Conservation (phyloP, 1,284 basidiomycete genomes). For the Papiliotrema fonsecae region DNA sequence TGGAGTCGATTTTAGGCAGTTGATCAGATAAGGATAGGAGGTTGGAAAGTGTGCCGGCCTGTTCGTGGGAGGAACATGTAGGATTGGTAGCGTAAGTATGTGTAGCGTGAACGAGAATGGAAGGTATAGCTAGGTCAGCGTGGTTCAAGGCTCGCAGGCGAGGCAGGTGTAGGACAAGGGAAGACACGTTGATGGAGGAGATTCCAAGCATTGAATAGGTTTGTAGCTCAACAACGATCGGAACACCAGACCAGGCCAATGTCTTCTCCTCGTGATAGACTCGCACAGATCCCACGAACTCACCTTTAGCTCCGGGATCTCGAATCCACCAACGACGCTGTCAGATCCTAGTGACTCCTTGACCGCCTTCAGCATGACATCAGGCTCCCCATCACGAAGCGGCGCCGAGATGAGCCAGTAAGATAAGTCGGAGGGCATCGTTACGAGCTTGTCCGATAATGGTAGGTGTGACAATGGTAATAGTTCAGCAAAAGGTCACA, state of each 20-base stretch:
- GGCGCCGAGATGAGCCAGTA: conserved; percentile 56
- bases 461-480: not conserved
- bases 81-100: no score
- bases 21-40: conserved; percentile 87
- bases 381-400: conserved; percentile 50
- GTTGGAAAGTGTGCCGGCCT: conserved; percentile 92
- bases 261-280: not conserved
- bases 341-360: conserved; percentile 42
- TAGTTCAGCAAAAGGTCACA: not conserved
- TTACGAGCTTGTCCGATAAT: conserved; percentile 2
- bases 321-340: conserved; percentile 39
- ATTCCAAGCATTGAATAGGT: no score
- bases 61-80: conserved; percentile 8
- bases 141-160: no score
- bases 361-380: conserved; percentile 50
- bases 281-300: no score
- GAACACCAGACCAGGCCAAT: not conserved
- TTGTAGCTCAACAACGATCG: not conserved
- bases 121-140: no score
- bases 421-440: conserved; percentile 53
- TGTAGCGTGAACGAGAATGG: no score
- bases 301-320: conserved; percentile 49
- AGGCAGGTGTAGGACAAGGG: no score
- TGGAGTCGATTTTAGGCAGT: conserved; percentile 84
- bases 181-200: not conserved